Percentiles rank a stretch among this genome's conserved stretches.
Conservation (phyloP, 2,329 filamentous ascomycete species). For the Claviceps humidiphila region DNA sequence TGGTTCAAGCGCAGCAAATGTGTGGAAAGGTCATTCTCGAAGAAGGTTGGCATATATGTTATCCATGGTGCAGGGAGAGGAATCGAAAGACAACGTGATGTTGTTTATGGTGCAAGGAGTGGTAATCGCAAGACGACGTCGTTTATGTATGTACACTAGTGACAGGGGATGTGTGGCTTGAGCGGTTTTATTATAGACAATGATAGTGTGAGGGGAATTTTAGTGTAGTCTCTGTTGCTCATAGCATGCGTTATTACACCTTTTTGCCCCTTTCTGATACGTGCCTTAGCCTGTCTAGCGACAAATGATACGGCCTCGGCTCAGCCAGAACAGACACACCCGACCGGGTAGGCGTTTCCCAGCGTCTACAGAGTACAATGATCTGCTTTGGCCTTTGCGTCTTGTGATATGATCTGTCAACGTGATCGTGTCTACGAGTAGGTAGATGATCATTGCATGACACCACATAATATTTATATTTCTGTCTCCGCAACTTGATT, state of each 20-base stretch:
- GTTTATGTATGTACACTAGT: constrained; percentile 43
- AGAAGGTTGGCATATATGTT: constrained; percentile 1
- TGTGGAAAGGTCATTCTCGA: constrained; percentile 4
- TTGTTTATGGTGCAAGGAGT: neutral
- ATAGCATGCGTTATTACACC: constrained; percentile 11
- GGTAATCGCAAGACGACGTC: constrained; percentile 7
- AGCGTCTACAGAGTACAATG: no score
- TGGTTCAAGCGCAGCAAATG: constrained; percentile 2
- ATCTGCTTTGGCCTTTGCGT: no score
- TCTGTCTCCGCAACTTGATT: no score
- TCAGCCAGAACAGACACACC: no score
- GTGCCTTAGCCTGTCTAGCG: no score
- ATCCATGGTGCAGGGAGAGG: neutral
- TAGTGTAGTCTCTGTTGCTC: constrained; percentile 27
- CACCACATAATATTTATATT: no score
- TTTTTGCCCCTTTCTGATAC: no score
- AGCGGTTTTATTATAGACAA: constrained; percentile 34
- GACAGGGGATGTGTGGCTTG: constrained; percentile 29
- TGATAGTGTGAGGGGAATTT: constrained; percentile 26
- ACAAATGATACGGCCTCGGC: no score
- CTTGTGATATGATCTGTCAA: no score
- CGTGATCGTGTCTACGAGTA: no score
- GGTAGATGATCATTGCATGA: no score
- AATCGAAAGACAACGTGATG: neutral
- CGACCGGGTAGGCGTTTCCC: no score